Conservation (phyloP, 768 basidiomycete genomes). For the Pleurotus eryngii region DNA sequence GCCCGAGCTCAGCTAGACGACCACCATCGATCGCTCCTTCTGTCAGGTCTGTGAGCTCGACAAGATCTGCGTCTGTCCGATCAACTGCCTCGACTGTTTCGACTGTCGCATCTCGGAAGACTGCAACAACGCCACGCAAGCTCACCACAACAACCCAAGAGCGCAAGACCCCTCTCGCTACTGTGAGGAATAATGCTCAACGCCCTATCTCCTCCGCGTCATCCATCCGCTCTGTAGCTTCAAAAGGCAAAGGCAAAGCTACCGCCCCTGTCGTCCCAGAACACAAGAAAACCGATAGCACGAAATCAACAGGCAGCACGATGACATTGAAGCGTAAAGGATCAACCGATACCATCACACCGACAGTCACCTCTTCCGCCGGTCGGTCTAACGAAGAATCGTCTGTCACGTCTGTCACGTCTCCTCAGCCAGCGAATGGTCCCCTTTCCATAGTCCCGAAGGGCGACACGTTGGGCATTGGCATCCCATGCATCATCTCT, state of each 20-base stretch:
- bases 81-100: conserved; percentile 27
- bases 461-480: conserved; percentile 78
- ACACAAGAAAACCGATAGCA: conserved; percentile 45
- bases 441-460: conserved; percentile 28
- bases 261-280: conserved; percentile 18
- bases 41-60: not conserved
- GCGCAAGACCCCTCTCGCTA: conserved; percentile 11
- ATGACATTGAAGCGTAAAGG: conserved; percentile 39
- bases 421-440: conserved; percentile 11
- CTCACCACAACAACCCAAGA: conserved; percentile 14
- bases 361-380: not conserved
- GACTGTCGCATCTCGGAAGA: conserved; percentile 22
- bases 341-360: conserved; percentile 46
- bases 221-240: conserved; percentile 2
- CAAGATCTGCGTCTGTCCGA: conserved; percentile 13
- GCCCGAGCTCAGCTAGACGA: conserved; percentile 20
- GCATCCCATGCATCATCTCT: conserved; percentile 88
- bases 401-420: conserved; percentile 18
- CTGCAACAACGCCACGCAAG: conserved; percentile 12
- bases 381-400: conserved; percentile 14
- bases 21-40: conserved; percentile 18
- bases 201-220: conserved; percentile 12
- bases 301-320: conserved; percentile 37
- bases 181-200: not conserved
- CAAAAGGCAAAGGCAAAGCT: conserved; percentile 17